phyloP scores from a whole-genome alignment of 495 filamentous ascomycete species.

The Xylaria bambusicola region DNA sequence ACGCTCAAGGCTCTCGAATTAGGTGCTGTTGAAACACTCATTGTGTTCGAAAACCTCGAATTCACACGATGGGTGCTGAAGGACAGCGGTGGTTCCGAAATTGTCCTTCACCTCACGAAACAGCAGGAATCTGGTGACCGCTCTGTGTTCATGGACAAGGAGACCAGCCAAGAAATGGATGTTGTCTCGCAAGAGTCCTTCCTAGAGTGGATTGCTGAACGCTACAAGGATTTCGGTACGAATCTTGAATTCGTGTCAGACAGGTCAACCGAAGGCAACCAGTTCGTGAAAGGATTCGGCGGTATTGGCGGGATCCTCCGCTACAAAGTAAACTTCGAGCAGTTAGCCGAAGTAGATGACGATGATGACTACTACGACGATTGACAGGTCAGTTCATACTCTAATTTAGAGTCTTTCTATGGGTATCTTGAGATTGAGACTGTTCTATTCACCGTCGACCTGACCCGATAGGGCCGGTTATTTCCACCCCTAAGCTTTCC shows the following conservation, averaged over 20 bases:
- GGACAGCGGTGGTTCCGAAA: slow-evolving; percentile 65
- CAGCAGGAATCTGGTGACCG: slow-evolving; percentile 72
- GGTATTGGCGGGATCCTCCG: slow-evolving; percentile 95
- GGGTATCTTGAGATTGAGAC: slow-evolving; percentile 6
- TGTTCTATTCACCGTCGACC: neutral
- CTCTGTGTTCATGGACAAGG: slow-evolving; percentile 87
- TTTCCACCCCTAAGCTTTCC: neutral
- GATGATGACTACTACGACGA: slow-evolving; percentile 99
- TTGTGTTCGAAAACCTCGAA: slow-evolving; percentile 98
- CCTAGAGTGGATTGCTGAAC: slow-evolving; percentile 97
- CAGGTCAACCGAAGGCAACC: slow-evolving; percentile 94
- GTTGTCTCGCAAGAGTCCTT: slow-evolving; percentile 80
- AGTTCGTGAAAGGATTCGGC: slow-evolving; percentile 99
- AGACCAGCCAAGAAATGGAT: slow-evolving; percentile 96
- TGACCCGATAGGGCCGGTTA: no score
- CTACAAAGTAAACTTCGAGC: slow-evolving; percentile 99
- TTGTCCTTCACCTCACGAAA: slow-evolving; percentile 87
- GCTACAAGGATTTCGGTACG: slow-evolving; percentile 96
- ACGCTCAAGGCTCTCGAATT: slow-evolving; percentile 97
- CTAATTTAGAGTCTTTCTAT: slow-evolving; percentile 6
- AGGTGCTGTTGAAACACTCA: slow-evolving; percentile 89
- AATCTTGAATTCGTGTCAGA: slow-evolving; percentile 98
- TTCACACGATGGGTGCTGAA: slow-evolving; percentile 89
- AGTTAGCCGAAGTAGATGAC: slow-evolving; percentile 89
- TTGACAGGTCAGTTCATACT: slow-evolving; percentile 38